Base-by-base conservation (phyloP, 148 eudicot genomes). In the Heliosperma pusillum region DNA sequence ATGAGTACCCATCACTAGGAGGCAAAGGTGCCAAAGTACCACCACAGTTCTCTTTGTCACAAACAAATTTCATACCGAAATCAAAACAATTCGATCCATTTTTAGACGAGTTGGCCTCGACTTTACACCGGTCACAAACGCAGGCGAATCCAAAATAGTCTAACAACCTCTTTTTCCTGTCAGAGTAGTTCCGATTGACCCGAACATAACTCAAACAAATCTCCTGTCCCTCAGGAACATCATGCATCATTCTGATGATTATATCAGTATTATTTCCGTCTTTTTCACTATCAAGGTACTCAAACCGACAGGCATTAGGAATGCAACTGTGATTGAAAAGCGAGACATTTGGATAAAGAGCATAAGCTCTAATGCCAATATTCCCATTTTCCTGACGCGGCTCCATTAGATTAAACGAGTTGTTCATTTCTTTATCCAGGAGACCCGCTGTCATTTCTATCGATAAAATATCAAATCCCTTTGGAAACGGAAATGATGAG, bases 1-100 rank as follows among this genome's bases (percentile, higher is more conserved):
- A 57, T 45, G 71, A n/a, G 50, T 62, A 7, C 7, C 81, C 71
- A 72, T 78, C 55, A 20, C 12, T 69, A 45, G 81, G 58, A 40
- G 89, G 88, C 73, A 88, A 72, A 20, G 93, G 97, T 69, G 97
- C 97, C 83, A 92, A 85, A 13, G 95, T 92, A n/a, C 97, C 97
- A 69, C 95, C 85, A 75, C 97, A 92, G 20, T 85, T 76, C 66
- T 90, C 80, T 76, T 78, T 76, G 66, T 73, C 82, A 55, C 97
- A 92, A 91, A 90, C 84, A 75, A 85, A 92, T 60, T 83, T 90
- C 75, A 80, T n/a, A 73, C 87, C 86, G 85, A 92, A 90, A 75
- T 90, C 82, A 9, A 86, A 88, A 52, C 83, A 88, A 29, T 88
- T 88, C 64, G 88, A 88, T 12, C 45, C 71, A 7, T 21, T 20